Evolutionary conservation across 768 basidiomycete genomes (phyloP).

Genomic region (Dendrothele bispora): DNA sequence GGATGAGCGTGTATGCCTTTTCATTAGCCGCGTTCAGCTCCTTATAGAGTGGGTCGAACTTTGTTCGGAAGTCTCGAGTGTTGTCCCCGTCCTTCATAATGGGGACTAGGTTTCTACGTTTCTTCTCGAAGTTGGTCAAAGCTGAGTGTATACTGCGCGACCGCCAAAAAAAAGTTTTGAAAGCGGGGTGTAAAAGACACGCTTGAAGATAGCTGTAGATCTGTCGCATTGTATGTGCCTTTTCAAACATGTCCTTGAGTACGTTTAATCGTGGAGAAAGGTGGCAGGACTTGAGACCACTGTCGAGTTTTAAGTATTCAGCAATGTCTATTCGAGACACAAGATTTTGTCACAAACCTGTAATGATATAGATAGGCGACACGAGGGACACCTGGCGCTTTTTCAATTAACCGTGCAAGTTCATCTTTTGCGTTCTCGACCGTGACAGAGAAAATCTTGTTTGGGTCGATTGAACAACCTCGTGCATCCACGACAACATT

Average conservation of each 20-base stretch:
- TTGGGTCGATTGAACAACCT: slow-evolving; percentile 13
- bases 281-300: slow-evolving; percentile 8
- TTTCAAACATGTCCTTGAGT: slow-evolving; percentile 10
- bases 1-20: slow-evolving; percentile 8
- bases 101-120: slow-evolving; percentile 10
- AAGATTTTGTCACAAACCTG: slow-evolving; percentile 6
- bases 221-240: slow-evolving; percentile 12
- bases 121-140: slow-evolving; percentile 12
- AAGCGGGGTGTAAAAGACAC: slow-evolving; percentile 15
- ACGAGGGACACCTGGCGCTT: slow-evolving; percentile 13
- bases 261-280: slow-evolving; percentile 11
- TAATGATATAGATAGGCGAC: slow-evolving; percentile 16
- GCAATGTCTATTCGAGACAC: neutral
- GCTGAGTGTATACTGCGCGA: slow-evolving; percentile 8
- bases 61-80: neutral
- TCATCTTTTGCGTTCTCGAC: slow-evolving; percentile 13
- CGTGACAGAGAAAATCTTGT: slow-evolving; percentile 7
- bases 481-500: slow-evolving; percentile 18
- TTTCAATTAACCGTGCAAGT: slow-evolving; percentile 11
- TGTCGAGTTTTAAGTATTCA: neutral
- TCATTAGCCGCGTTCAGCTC: slow-evolving; percentile 11
- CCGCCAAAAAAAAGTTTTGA: slow-evolving; percentile 7
- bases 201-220: slow-evolving; percentile 12
- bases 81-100: slow-evolving; percentile 4
- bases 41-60: slow-evolving; percentile 7